Evolutionary conservation across 805 yeast species (phyloP).

Genomic region (Cyberlindnera maritima): DNA sequence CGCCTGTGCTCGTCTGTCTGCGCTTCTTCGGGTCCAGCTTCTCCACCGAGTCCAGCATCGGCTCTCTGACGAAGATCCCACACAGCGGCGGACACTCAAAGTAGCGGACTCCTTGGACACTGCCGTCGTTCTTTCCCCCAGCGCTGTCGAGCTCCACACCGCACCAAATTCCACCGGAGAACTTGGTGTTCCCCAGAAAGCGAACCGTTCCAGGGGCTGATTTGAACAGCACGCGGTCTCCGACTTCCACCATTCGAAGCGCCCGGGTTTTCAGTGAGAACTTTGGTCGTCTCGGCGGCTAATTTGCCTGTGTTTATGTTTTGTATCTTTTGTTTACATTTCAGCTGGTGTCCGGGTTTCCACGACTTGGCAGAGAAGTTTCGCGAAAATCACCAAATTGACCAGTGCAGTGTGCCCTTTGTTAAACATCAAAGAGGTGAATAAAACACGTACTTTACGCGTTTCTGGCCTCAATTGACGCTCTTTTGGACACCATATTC

Average conservation of each 20-base stretch:
- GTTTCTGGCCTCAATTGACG: no score
- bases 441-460: no score
- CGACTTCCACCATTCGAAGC: slow-evolving; percentile 17
- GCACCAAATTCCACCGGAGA: slow-evolving; percentile 70
- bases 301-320: neutral
- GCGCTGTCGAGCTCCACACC: slow-evolving; percentile 80
- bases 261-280: no score
- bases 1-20: slow-evolving; percentile 3
- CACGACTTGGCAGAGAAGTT: no score
- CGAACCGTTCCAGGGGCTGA: slow-evolving; percentile 41
- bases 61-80: slow-evolving; percentile 51
- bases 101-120: slow-evolving; percentile 54
- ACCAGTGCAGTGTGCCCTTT: no score
- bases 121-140: slow-evolving; percentile 79
- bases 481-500: no score
- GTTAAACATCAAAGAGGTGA: no score
- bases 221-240: slow-evolving; percentile 19
- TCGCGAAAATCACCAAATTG: no score
- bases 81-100: slow-evolving; percentile 55
- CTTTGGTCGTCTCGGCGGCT: no score
- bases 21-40: neutral
- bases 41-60: slow-evolving; percentile 21
- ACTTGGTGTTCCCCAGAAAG: slow-evolving; percentile 51
- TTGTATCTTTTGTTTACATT: no score
- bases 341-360: no score